These are phyloP conservation scores for Annona cherimola DNA, from an alignment of 164 flowering plant species.

Conservation along the genomic window DNA sequence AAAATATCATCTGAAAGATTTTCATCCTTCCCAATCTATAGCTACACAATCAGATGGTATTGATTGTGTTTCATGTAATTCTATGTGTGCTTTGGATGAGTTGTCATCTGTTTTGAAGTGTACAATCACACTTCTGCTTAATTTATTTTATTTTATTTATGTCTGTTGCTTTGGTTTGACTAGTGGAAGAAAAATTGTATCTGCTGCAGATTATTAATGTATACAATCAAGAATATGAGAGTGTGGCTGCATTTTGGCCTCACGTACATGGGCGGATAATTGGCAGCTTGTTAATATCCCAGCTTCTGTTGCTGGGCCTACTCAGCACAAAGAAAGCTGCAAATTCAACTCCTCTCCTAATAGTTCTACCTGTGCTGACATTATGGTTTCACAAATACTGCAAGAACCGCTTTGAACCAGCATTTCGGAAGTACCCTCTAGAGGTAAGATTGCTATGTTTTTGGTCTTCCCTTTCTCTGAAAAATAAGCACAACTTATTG, in stretches of 20 bases:
- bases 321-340: conserved; percentile 90
- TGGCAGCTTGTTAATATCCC: conserved; percentile 81
- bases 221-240: conserved; percentile 85
- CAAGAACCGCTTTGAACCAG: conserved; percentile 92
- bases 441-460: conserved; percentile 47
- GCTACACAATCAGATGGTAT: neutral
- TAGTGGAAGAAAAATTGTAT: neutral
- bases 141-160: too few species aligned
- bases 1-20: too few species aligned
- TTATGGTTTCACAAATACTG: conserved; percentile 77
- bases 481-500: too few species aligned
- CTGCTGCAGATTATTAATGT: conserved; percentile 81
- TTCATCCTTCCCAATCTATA: neutral
- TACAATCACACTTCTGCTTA: neutral
- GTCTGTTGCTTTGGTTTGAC: neutral
- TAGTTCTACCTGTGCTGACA: conserved; percentile 69
- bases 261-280: conserved; percentile 85
- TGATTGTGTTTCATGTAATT: neutral
- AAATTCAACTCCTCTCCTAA: conserved; percentile 80
- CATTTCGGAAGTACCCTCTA: conserved; percentile 81
- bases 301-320: conserved; percentile 77
- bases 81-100: neutral
- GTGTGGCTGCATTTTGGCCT: conserved; percentile 96
- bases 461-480: too few species aligned
- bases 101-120: neutral